Percentiles rank a stretch among this genome's conserved stretches.
phyloP scores from a whole-genome alignment of 257 asterid species.

The Nicotiana otophora region DNA sequence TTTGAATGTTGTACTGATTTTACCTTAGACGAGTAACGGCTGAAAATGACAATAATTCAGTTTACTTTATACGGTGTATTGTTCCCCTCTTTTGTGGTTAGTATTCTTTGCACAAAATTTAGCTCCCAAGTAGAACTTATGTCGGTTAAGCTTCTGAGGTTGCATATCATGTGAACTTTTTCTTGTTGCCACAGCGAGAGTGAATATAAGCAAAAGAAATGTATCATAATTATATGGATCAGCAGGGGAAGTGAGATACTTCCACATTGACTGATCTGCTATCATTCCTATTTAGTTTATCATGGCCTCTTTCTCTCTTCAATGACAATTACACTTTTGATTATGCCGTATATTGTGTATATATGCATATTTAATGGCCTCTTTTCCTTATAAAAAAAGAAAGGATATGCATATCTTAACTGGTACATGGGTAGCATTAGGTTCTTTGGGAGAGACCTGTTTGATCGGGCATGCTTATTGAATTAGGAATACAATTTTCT shows the following conservation, averaged over 20 bases:
- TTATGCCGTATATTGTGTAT: neutral
- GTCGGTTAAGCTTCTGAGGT: neutral
- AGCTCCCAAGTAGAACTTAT: neutral
- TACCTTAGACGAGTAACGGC: neutral
- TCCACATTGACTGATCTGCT: neutral
- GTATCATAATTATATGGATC: neutral
- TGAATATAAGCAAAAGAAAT: neutral
- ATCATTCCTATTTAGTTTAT: neutral
- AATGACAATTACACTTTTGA: neutral
- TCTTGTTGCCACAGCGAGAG: neutral
- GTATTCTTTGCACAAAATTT: neutral
- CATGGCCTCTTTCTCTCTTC: neutral
- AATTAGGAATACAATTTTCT: neutral
- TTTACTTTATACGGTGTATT: neutral
- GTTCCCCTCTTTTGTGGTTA: neutral
- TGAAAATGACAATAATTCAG: neutral
- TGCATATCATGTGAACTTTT: neutral
- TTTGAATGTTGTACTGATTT: neutral
- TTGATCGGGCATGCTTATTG: conserved; percentile 6
- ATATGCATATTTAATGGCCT: neutral
- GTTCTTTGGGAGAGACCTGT: neutral
- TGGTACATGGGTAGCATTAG: neutral
- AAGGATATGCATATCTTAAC: neutral
- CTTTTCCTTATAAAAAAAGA: neutral
- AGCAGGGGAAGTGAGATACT: neutral